Evolutionary conservation across 495 filamentous ascomycete genomes (phyloP).

Genomic region (Articulospora tetracladia): DNA sequence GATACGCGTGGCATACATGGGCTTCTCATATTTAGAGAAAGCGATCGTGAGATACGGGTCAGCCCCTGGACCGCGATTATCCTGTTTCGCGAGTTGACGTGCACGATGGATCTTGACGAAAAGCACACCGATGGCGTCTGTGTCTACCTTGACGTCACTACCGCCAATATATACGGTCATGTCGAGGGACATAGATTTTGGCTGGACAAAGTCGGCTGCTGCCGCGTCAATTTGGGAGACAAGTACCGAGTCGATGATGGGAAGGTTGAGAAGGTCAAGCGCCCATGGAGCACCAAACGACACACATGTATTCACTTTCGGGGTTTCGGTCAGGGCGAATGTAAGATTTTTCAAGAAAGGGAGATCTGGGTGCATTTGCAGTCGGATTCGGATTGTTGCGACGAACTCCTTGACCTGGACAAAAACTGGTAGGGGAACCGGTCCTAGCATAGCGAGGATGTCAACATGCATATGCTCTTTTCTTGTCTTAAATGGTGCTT

Average conservation of each 20-base stretch:
- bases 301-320: constrained; percentile 7
- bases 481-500: constrained; percentile 1
- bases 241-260: constrained; percentile 7
- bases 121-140: constrained; percentile 9
- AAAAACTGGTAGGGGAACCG: constrained; percentile 6
- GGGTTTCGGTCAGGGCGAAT: constrained; percentile 10
- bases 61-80: constrained; percentile 3
- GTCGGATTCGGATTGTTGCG: constrained; percentile 4
- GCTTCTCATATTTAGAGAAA: constrained; percentile 10
- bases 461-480: constrained; percentile 15
- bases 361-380: constrained; percentile 13
- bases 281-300: constrained; percentile 12
- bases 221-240: constrained; percentile 8
- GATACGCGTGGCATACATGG: constrained; percentile 12
- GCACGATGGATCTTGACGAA: constrained; percentile 13
- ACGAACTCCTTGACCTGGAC: constrained; percentile 14
- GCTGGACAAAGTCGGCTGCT: constrained; percentile 11
- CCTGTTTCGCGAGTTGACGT: constrained; percentile 4
- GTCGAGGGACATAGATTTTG: constrained; percentile 12
- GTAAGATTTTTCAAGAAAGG: constrained; percentile 12
- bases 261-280: constrained; percentile 8
- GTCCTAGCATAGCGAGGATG: constrained; percentile 6
- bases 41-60: constrained; percentile 13
- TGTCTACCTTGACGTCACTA: constrained; percentile 9
- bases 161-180: constrained; percentile 12